Conservation (phyloP, 1,284 basidiomycete genomes). For the Crucibulum cyathiforme region DNA sequence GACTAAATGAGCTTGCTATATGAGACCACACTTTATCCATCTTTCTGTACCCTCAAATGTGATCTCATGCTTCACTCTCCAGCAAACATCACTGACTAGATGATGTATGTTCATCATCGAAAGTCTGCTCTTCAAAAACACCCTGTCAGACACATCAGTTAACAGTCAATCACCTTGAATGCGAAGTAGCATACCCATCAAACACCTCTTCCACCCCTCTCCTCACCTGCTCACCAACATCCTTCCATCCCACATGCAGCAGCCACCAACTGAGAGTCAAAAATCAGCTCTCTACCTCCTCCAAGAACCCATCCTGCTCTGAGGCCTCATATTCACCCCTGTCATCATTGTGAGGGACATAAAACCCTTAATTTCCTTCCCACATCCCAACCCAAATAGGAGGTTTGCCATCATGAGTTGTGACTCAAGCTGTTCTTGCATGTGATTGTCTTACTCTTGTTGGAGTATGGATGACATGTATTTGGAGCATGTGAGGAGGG, state of each 20-base stretch:
- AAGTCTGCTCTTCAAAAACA: conserved; percentile 80
- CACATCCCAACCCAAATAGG: conserved; percentile 29
- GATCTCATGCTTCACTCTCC: conserved; percentile 74
- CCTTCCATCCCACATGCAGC: conserved; percentile 87
- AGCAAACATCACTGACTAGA: conserved; percentile 73
- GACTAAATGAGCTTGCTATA: conserved; percentile 23
- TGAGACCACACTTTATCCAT: conserved; percentile 54
- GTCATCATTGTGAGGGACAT: conserved; percentile 4
- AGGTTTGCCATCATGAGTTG: conserved; percentile 43
- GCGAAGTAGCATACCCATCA: conserved; percentile 57
- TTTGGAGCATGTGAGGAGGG: conserved; percentile 80
- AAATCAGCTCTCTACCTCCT: conserved; percentile 78
- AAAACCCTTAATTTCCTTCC: conserved; percentile 22
- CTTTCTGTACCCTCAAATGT: conserved; percentile 68
- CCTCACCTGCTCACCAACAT: conserved; percentile 75
- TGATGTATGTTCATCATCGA: conserved; percentile 70
- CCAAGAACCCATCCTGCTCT: conserved; percentile 37
- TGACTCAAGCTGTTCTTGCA: conserved; percentile 51
- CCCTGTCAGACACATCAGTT: conserved; percentile 46
- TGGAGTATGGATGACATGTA: conserved; percentile 78
- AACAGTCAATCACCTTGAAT: neutral
- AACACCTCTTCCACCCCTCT: conserved; percentile 82
- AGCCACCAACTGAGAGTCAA: conserved; percentile 93
- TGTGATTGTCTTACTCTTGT: conserved; percentile 65
- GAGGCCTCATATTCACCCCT: conserved; percentile 21